Conservation (phyloP, 441 rosid genomes). For the Metrosideros polymorpha region DNA sequence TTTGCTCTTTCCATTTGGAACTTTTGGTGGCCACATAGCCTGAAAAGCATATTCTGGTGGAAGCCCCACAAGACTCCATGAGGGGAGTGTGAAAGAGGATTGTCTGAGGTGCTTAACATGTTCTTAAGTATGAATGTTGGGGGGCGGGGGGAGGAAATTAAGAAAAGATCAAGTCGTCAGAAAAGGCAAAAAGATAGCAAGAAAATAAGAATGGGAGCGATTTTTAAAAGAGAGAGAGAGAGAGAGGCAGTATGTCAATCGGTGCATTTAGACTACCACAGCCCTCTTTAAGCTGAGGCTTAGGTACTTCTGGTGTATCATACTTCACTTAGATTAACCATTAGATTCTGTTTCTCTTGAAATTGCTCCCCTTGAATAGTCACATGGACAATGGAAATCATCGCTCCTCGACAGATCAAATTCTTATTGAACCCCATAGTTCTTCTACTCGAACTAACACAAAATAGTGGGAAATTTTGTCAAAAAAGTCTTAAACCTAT, state of each 20-base stretch:
- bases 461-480: not conserved
- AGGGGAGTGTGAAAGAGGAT: not conserved
- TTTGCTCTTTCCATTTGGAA: not conserved
- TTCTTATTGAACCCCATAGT: not conserved
- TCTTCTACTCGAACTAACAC: not conserved
- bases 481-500: no score
- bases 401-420: accelerated
- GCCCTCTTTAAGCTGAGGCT: no score
- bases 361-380: not conserved
- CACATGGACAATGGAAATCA: accelerated
- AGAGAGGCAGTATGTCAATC: no score
- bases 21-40: not conserved
- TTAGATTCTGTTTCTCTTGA: no score
- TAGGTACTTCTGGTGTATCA: not conserved
- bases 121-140: not conserved
- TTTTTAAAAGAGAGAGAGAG: no score
- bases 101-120: not conserved
- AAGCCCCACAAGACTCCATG: not conserved
- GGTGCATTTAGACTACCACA: no score
- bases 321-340: no score
- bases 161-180: no score
- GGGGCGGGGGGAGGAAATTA: no score
- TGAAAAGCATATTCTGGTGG: not conserved
- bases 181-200: no score
- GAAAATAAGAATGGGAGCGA: no score